Evolutionary conservation across 768 basidiomycete genomes (phyloP).

Genomic region (Podaxis carcinomalis): DNA sequence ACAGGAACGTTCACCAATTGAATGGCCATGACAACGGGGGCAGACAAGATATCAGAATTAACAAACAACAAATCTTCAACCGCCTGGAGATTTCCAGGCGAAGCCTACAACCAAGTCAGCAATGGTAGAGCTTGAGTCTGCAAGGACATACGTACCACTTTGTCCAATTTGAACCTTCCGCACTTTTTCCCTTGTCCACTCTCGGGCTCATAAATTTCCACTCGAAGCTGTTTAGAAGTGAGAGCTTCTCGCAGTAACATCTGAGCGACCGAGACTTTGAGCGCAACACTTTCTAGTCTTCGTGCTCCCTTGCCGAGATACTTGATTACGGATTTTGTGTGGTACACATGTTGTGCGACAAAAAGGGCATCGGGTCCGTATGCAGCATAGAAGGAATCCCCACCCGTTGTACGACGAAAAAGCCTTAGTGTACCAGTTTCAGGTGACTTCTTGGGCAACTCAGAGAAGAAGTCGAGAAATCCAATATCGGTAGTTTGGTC

Average conservation of each 20-base stretch:
- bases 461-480: slow-evolving; percentile 68
- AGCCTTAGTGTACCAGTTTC: slow-evolving; percentile 82
- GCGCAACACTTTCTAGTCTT: slow-evolving; percentile 69
- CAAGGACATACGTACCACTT: slow-evolving; percentile 50
- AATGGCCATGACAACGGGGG: slow-evolving; percentile 88
- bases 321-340: slow-evolving; percentile 90
- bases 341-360: slow-evolving; percentile 78
- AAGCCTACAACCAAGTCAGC: slow-evolving; percentile 31
- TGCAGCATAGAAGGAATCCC: slow-evolving; percentile 76
- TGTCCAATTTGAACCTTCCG: slow-evolving; percentile 71
- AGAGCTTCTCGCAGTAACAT: slow-evolving; percentile 83
- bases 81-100: slow-evolving; percentile 62
- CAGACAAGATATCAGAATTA: slow-evolving; percentile 72
- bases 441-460: slow-evolving; percentile 62
- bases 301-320: slow-evolving; percentile 72
- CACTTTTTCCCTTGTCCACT: slow-evolving; percentile 71
- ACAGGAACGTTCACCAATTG: slow-evolving; percentile 59
- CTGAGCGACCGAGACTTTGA: slow-evolving; percentile 76
- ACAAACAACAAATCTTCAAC: slow-evolving; percentile 85
- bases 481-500: slow-evolving; percentile 73
- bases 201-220: slow-evolving; percentile 87
- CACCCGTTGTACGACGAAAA: slow-evolving; percentile 59
- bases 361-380: slow-evolving; percentile 89
- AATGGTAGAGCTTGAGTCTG: not conserved
- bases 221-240: slow-evolving; percentile 82